phyloP scores from a whole-genome alignment of 73 alveolate species.

The Symbiodinium pilosum region DNA sequence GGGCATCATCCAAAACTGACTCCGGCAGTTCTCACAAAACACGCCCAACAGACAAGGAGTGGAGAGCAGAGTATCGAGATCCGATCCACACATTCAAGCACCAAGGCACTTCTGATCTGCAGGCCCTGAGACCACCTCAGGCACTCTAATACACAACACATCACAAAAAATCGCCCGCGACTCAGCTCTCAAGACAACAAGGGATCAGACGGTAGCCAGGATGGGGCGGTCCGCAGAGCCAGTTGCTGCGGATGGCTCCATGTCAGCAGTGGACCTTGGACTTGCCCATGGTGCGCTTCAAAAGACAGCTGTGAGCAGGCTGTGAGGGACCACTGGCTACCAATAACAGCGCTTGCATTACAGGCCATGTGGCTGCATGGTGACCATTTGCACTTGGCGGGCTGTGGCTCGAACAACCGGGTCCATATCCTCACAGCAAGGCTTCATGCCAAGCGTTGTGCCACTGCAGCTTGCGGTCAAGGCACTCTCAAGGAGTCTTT shows the following conservation, averaged over 20 bases:
- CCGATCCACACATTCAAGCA: too few species aligned
- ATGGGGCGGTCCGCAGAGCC: constrained; percentile 68
- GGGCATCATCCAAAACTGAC: not conserved
- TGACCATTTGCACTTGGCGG: constrained; percentile 36
- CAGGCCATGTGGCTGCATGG: constrained; percentile 30
- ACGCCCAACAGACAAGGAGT: too few species aligned
- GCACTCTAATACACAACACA: too few species aligned
- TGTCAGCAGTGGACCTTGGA: constrained; percentile 36
- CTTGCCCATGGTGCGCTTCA: not conserved
- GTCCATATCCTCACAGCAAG: constrained; percentile 23
- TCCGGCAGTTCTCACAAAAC: too few species aligned
- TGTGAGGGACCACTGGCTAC: not conserved
- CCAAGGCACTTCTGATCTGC: not conserved
- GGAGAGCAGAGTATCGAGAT: too few species aligned
- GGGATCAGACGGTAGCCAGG: constrained; percentile 13
- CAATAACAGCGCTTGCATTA: not conserved
- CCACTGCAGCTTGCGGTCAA: not conserved
- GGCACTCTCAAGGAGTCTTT: constrained; percentile 64
- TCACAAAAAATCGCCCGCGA: not conserved
- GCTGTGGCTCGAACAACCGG: constrained; percentile 52
- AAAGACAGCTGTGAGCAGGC: too few species aligned
- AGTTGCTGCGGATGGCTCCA: constrained; percentile 31
- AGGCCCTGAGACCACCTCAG: not conserved
- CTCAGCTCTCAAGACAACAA: not conserved
- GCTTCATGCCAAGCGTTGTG: not conserved